Evolutionary conservation across 257 asterid genomes (phyloP).

Genomic region (Lycium ferocissimum): DNA sequence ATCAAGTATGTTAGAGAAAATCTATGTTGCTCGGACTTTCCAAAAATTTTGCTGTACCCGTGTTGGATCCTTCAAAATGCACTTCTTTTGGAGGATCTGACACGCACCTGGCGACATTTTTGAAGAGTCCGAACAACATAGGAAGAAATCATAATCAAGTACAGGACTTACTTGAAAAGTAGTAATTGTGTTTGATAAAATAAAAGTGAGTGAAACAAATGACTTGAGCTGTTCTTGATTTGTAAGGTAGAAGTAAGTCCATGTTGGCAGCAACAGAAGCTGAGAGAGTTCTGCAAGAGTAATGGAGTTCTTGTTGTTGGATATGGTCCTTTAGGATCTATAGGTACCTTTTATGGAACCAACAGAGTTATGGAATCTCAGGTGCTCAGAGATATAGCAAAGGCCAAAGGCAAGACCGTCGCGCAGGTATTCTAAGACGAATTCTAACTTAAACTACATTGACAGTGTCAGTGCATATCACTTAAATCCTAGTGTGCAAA

Average conservation of each 20-base stretch:
- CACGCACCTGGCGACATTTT: neutral
- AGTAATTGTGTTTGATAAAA: neutral
- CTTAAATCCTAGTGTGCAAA: neutral
- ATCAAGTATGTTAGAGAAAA: slow-evolving; percentile 51
- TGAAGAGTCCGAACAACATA: neutral
- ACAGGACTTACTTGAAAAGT: neutral
- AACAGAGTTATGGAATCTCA: slow-evolving; percentile 57
- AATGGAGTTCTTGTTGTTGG: slow-evolving; percentile 59
- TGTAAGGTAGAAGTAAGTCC: slow-evolving; percentile 77
- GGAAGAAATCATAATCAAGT: neutral
- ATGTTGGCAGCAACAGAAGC: slow-evolving; percentile 78
- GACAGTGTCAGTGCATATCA: neutral
- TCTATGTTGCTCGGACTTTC: neutral
- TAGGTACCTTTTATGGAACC: slow-evolving; percentile 38
- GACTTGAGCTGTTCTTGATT: neutral
- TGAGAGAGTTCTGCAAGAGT: slow-evolving; percentile 61
- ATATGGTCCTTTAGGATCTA: slow-evolving; percentile 62
- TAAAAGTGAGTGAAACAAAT: neutral
- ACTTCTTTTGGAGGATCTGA: neutral
- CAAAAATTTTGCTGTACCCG: neutral
- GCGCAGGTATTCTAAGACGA: slow-evolving; percentile 55
- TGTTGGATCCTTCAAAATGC: neutral
- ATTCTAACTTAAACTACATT: neutral
- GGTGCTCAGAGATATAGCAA: slow-evolving; percentile 58
- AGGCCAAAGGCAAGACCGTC: slow-evolving; percentile 53